phyloP scores from a whole-genome alignment of 2,329 filamentous ascomycete species.

The Ascochyta viciae-villosae region DNA sequence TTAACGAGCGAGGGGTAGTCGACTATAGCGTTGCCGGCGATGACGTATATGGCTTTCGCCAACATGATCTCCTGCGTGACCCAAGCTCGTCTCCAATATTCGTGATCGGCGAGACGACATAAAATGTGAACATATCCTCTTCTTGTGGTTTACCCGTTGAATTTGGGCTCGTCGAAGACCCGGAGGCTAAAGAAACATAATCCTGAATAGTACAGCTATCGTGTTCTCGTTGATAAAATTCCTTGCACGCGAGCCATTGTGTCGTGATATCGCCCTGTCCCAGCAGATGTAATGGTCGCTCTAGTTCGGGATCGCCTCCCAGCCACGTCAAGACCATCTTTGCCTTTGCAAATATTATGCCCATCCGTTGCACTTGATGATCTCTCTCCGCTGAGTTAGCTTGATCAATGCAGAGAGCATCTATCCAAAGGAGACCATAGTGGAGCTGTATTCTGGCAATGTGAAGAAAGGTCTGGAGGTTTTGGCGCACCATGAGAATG shows the following conservation, averaged over 20 bases:
- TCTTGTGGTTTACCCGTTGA: neutral
- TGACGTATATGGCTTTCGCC: neutral
- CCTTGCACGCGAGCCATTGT: neutral
- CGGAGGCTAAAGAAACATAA: neutral
- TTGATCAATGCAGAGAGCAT: slow-evolving; percentile 5
- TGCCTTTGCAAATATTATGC: neutral
- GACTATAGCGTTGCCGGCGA: neutral
- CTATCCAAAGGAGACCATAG: slow-evolving; percentile 1
- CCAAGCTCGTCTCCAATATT: neutral
- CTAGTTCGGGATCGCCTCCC: neutral
- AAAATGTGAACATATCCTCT: neutral
- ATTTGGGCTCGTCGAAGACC: neutral
- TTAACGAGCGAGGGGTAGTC: neutral
- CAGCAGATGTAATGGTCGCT: neutral
- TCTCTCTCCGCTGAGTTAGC: slow-evolving; percentile 1
- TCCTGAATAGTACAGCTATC: neutral
- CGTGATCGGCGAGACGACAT: neutral
- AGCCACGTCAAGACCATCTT: neutral
- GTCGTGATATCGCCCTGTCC: neutral
- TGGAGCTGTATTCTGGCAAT: neutral
- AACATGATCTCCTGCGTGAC: slow-evolving; percentile 1
- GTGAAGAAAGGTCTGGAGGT: neutral
- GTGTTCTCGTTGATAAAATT: neutral
- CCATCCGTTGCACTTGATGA: slow-evolving; percentile 6
- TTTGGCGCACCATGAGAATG: neutral